Conservation (phyloP, 768 basidiomycete genomes). For the Jaapia argillacea region DNA sequence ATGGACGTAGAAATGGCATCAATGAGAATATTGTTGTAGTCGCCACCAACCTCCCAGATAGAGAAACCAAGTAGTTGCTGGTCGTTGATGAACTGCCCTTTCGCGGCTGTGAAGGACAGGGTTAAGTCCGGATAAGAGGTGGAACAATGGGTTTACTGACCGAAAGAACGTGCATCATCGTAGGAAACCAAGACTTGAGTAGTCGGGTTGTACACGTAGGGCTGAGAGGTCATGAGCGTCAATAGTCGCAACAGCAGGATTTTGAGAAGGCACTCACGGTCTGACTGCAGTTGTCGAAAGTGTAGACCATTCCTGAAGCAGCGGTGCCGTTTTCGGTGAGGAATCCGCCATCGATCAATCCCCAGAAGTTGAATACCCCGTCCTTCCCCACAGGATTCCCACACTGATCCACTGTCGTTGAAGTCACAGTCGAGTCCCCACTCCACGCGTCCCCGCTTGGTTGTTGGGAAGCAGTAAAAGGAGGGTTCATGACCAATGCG, state of each 20-base stretch:
- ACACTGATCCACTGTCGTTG: constrained; percentile 18
- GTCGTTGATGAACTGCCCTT: too few species aligned
- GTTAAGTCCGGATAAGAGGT: too few species aligned
- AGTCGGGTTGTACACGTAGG: constrained; percentile 20
- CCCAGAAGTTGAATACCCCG: constrained; percentile 52
- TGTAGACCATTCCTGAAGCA: constrained; percentile 34
- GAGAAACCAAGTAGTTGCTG: too few species aligned
- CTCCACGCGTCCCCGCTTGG: constrained; percentile 31
- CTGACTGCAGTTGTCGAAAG: constrained; percentile 35
- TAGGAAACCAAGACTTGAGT: constrained; percentile 23
- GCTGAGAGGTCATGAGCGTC: constrained; percentile 11
- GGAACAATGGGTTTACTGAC: too few species aligned
- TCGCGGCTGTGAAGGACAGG: constrained; percentile 20
- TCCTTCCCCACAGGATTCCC: constrained; percentile 32
- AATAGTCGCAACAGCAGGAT: too few species aligned
- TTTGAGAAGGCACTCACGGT: constrained; percentile 11
- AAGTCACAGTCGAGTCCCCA: constrained; percentile 11
- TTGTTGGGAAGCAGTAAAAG: constrained; percentile 32
- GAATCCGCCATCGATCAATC: constrained; percentile 42
- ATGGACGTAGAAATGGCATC: too few species aligned
- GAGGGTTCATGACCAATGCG: constrained; percentile 35
- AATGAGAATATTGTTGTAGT: too few species aligned
- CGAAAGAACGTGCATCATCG: constrained; percentile 21
- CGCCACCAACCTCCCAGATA: too few species aligned
- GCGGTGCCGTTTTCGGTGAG: constrained; percentile 31